Conservation (phyloP, 1,284 basidiomycete genomes). For the Fomitopsis betulina region DNA sequence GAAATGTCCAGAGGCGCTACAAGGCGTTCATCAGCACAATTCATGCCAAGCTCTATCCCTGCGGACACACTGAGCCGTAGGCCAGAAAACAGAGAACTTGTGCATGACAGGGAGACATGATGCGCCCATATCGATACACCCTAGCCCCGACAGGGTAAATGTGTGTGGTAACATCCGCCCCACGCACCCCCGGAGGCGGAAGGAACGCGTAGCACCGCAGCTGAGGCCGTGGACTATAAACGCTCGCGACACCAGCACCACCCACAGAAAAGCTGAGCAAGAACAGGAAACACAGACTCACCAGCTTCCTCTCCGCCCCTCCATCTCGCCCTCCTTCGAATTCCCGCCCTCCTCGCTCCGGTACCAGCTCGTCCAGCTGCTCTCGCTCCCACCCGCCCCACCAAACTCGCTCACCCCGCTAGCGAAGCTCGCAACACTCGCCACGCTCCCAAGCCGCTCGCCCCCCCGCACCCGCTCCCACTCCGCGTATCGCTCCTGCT, state of each 20-base stretch:
- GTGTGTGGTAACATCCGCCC: neutral
- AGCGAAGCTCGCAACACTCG: conserved; percentile 19
- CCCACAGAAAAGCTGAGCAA: neutral
- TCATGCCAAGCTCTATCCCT: neutral
- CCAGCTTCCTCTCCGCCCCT: conserved; percentile 9
- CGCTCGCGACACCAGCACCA: neutral
- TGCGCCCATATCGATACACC: neutral
- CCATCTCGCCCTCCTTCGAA: conserved; percentile 4
- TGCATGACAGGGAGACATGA: neutral
- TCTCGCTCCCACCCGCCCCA: conserved; percentile 1
- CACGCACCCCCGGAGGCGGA: neutral
- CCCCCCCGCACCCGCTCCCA: conserved; percentile 1
- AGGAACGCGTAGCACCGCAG: neutral
- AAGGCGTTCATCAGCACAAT: neutral
- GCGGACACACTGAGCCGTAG: too few species aligned
- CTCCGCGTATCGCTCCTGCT: conserved; percentile 1
- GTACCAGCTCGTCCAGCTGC: conserved; percentile 5
- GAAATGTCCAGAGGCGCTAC: conserved; percentile 20
- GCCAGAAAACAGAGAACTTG: neutral
- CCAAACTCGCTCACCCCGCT: conserved; percentile 11
- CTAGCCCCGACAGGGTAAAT: neutral
- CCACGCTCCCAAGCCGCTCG: conserved; percentile 14
- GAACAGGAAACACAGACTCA: conserved; percentile 3
- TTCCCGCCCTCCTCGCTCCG: conserved; percentile 4
- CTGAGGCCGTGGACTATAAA: neutral